A percentile compares a stretch with the other conserved stretches of the same genome.
Evolutionary conservation across 768 basidiomycete species (phyloP).

Genomic region (Xerocomellus chrysenteron): DNA sequence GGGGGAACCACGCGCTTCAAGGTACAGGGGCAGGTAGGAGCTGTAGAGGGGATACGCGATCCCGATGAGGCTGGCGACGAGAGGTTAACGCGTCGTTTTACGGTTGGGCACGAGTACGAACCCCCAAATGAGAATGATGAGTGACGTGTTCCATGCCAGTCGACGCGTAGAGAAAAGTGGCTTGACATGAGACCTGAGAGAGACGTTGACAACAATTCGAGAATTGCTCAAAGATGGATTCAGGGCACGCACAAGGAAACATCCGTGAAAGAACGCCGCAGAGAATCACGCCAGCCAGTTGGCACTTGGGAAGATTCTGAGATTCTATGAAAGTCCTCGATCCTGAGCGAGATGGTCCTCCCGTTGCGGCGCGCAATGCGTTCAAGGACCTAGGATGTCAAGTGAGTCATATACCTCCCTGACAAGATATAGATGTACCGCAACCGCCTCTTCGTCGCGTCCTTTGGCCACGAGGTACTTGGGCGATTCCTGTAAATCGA

Average conservation of each 20-base stretch:
- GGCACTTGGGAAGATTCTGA: slow-evolving; percentile 14
- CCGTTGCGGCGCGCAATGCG: slow-evolving; percentile 50
- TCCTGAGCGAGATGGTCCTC: slow-evolving; percentile 42
- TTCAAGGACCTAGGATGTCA: slow-evolving; percentile 41
- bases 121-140: slow-evolving; percentile 56
- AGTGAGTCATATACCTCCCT: background rate
- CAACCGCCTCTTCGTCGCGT: slow-evolving; percentile 54
- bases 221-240: background rate
- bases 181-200: slow-evolving; percentile 42
- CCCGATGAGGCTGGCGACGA: slow-evolving; percentile 41
- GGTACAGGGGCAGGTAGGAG: slow-evolving; percentile 50
- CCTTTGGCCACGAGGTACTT: slow-evolving; percentile 60
- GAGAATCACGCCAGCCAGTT: slow-evolving; percentile 22
- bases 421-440: slow-evolving; percentile 26
- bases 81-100: background rate
- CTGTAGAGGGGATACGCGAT: slow-evolving; percentile 56
- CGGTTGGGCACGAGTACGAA: slow-evolving; percentile 19
- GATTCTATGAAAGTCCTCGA: slow-evolving; percentile 42
- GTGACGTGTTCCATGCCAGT: slow-evolving; percentile 44
- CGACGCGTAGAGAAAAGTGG: slow-evolving; percentile 48
- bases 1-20: slow-evolving; percentile 34
- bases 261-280: slow-evolving; percentile 36
- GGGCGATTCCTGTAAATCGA: slow-evolving; percentile 59
- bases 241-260: slow-evolving; percentile 38
- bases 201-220: background rate